Conservation (phyloP, 2,329 filamentous ascomycete genomes). For the Nannizzia gypsea region DNA sequence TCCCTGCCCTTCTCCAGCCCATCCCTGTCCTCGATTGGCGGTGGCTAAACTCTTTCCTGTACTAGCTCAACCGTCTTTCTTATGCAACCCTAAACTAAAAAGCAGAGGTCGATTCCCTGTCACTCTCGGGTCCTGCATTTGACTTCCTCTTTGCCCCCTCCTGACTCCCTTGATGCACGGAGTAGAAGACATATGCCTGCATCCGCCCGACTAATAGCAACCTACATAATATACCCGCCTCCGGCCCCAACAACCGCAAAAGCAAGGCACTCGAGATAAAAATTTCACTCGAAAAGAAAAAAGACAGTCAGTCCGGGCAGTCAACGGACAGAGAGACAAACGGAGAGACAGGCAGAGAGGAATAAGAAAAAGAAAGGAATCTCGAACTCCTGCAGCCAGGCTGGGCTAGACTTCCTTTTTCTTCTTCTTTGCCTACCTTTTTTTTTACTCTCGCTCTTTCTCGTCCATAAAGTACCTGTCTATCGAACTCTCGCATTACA, state of each 20-base stretch:
- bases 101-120: neutral
- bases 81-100: constrained; percentile 7
- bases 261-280: neutral
- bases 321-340: neutral
- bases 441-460: neutral
- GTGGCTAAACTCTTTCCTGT: constrained; percentile 1
- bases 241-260: constrained; percentile 5
- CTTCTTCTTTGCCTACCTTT: neutral
- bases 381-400: constrained; percentile 3
- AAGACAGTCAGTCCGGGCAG: neutral
- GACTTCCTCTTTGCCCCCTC: neutral
- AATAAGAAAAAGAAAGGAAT: constrained; percentile 2
- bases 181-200: neutral
- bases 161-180: neutral
- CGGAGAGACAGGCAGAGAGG: neutral
- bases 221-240: constrained; percentile 4
- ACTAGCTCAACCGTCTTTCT: constrained; percentile 2
- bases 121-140: constrained; percentile 5
- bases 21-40: constrained; percentile 4
- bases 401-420: neutral
- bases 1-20: neutral
- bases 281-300: constrained; percentile 1
- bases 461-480: neutral
- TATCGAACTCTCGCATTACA: neutral
- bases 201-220: constrained; percentile 4